Percentiles rank a stretch among this genome's conserved stretches.
These are phyloP conservation scores for Bodo saltans DNA, from an alignment of 78 protist species.

Conservation along the genomic window DNA sequence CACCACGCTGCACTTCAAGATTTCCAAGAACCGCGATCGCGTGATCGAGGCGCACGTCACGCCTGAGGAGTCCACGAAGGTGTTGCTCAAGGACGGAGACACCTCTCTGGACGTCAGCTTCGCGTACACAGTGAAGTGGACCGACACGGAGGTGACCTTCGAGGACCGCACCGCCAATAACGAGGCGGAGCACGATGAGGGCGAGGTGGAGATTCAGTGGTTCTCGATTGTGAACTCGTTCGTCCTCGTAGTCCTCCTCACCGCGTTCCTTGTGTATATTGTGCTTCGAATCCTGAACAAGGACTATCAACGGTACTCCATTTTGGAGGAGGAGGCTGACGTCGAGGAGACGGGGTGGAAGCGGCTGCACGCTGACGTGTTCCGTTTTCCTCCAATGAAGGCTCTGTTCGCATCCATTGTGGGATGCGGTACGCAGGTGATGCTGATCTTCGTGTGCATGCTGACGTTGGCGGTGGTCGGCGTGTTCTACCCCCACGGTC, in stretches of 20 bases:
- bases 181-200: constrained; percentile 36
- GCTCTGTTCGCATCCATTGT: constrained; percentile 72
- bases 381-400: constrained; percentile 84
- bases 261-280: constrained; percentile 85
- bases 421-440: constrained; percentile 86
- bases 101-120: constrained; percentile 45
- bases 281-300: constrained; percentile 79
- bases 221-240: constrained; percentile 89
- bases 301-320: constrained; percentile 72
- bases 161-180: constrained; percentile 42
- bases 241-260: constrained; percentile 85
- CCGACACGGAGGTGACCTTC: constrained; percentile 33
- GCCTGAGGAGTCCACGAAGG: not conserved
- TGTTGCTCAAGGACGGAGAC: constrained; percentile 3
- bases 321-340: constrained; percentile 36
- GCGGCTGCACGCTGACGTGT: constrained; percentile 92
- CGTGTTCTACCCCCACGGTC: constrained; percentile 70
- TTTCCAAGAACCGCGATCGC: constrained; percentile 78
- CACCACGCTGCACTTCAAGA: constrained; percentile 77
- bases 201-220: constrained; percentile 91
- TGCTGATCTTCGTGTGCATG: constrained; percentile 55
- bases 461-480: constrained; percentile 74
- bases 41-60: constrained; percentile 42
- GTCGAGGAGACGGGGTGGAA: constrained; percentile 97
- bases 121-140: constrained; percentile 87